These are phyloP conservation scores for Casuarina glauca DNA, from an alignment of 306 rosid genomes.

Conservation along the genomic window DNA sequence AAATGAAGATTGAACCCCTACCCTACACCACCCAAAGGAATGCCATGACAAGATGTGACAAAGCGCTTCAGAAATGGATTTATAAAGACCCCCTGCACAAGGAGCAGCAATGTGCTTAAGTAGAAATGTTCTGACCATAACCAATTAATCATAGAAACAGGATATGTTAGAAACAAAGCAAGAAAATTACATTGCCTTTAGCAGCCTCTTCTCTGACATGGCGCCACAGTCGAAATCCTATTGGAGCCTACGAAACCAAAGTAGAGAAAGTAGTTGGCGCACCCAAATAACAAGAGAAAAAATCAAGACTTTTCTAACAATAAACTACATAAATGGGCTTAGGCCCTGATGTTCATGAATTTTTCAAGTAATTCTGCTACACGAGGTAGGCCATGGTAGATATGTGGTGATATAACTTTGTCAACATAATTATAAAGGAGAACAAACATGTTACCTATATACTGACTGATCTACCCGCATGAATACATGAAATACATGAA, in stretches of 20 bases:
- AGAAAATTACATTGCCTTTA: conserved; percentile 64
- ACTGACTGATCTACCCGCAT: too few species aligned
- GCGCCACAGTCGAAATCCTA: conserved; percentile 70
- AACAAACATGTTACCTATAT: too few species aligned
- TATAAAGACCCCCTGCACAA: conserved; percentile 47
- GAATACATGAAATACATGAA: too few species aligned
- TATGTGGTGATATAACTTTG: too few species aligned
- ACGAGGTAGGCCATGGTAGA: too few species aligned
- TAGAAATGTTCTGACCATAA: conserved; percentile 22
- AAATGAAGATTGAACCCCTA: conserved; percentile 33
- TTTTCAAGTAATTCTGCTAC: too few species aligned
- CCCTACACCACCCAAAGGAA: conserved; percentile 96
- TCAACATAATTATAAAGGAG: too few species aligned
- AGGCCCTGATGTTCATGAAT: too few species aligned
- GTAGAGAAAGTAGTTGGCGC: conserved; percentile 19
- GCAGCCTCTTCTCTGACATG: conserved; percentile 62
- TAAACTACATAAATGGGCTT: too few species aligned
- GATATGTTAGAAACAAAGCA: conserved; percentile 20
- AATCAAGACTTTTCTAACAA: neutral
- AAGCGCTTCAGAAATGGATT: conserved; percentile 68
- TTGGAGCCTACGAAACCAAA: conserved; percentile 68
- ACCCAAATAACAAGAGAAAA: conserved; percentile 10
- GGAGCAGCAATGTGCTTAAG: conserved; percentile 21
- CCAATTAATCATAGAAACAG: conserved; percentile 22
- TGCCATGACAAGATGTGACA: conserved; percentile 65